Base-by-base conservation (phyloP, 257 asterid genomes). In the Petrea volubilis region DNA sequence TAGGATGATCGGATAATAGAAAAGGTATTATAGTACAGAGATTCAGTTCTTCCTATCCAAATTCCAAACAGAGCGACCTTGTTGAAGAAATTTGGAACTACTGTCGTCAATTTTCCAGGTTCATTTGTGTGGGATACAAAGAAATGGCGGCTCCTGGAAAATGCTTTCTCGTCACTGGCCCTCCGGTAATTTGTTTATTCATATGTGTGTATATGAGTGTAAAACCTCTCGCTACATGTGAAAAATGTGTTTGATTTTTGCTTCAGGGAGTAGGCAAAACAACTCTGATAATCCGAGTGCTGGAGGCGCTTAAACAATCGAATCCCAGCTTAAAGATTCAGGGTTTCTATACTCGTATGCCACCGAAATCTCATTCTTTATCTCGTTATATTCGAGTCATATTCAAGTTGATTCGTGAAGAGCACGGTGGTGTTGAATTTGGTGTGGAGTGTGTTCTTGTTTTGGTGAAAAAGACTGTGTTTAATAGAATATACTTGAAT, bases 261-360 rank as follows among this genome's bases (percentile, higher is more conserved):
- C 47, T 64, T 43, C 83, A 87, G 96, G 96, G 97, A 15, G 88
- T 89, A n/a, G 96, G 97, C 36, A 93, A 93, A 84, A 90, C 97
- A 49, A 90, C 91, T 24, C 79, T 88, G 67, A 84, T 93, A 33
- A 79, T 83, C 44, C 86, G 95, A 52, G 89, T 90, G 55, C 67
- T 90, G n/a, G 89, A 88, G 33, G 77, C 85, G 60, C 90, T 90
- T 27, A 83, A 82, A 74, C 79, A 46, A 43, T 83, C 78, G 47
- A 76, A 85, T 66, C 93, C 96, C 62, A 71, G 50, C 74, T 82
- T 93, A 61, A 93, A 88, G 73, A 71, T 90, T 33, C 97, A 88
- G 72, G 97, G 97, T 1, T 93, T 93, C 79, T 93, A 85, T 56
- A 86, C 96, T 76, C 86, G 97, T 87, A 87, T 33, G 88, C 58